These are phyloP conservation scores for Phylloporus rhodoxanthus DNA, from an alignment of 768 basidiomycete genomes.

Conservation along the genomic window DNA sequence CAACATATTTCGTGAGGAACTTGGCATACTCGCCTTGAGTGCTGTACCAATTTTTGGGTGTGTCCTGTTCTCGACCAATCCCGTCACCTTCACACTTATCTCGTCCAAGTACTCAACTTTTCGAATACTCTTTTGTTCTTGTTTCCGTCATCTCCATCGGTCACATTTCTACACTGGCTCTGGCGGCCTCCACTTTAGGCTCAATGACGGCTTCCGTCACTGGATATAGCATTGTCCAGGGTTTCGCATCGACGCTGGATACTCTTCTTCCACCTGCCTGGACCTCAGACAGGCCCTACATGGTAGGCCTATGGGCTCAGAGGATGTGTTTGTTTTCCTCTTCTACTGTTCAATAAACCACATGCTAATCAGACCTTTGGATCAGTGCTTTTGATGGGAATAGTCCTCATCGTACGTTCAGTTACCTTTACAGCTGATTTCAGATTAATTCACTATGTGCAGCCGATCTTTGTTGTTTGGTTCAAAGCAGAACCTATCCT, in stretches of 20 bases:
- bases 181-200: slow-evolving; percentile 75
- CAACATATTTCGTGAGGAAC: slow-evolving; percentile 52
- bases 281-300: slow-evolving; percentile 78
- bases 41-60: slow-evolving; percentile 70
- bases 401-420: slow-evolving; percentile 51
- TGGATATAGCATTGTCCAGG: slow-evolving; percentile 64
- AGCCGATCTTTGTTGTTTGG: slow-evolving; percentile 68
- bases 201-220: slow-evolving; percentile 66
- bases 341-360: background rate
- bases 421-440: background rate
- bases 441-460: background rate
- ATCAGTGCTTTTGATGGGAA: slow-evolving; percentile 57
- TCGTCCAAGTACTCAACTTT: slow-evolving; percentile 56
- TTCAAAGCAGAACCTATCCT: slow-evolving; percentile 77
- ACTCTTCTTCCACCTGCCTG: slow-evolving; percentile 92
- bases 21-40: slow-evolving; percentile 53
- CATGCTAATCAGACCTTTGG: slow-evolving; percentile 6
- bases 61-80: slow-evolving; percentile 19
- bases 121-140: slow-evolving; percentile 83
- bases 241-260: slow-evolving; percentile 81
- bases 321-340: slow-evolving; percentile 59
- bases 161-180: slow-evolving; percentile 82
- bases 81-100: background rate
- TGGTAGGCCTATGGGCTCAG: slow-evolving; percentile 89
- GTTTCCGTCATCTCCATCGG: slow-evolving; percentile 84